phyloP scores from a whole-genome alignment of 352 stramenopile species.

The Pythium sukuiense region DNA sequence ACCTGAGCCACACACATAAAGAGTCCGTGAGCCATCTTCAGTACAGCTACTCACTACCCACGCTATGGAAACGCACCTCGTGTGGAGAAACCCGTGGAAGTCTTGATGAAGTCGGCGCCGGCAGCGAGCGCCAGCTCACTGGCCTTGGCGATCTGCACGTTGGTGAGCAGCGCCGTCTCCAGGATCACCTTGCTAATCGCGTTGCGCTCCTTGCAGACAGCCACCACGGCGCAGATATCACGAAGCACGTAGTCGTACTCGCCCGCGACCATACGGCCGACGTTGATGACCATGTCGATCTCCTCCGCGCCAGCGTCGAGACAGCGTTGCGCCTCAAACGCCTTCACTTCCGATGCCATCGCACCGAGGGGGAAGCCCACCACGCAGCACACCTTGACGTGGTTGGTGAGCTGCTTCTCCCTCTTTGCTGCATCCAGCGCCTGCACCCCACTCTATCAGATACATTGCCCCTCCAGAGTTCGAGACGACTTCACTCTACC shows the following conservation, averaged over 20 bases:
- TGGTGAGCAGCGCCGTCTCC: slow-evolving; percentile 74
- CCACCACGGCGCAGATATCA: slow-evolving; percentile 70
- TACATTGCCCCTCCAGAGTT: background rate
- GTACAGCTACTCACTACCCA: background rate
- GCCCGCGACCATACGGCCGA: slow-evolving; percentile 56
- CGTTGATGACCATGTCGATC: slow-evolving; percentile 89
- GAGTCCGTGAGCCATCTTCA: background rate
- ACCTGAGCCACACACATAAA: slow-evolving; percentile 33
- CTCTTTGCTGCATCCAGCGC: slow-evolving; percentile 45
- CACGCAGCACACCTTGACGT: slow-evolving; percentile 82
- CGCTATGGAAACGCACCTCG: slow-evolving; percentile 34
- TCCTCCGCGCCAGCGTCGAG: slow-evolving; percentile 75
- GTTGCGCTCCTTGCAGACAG: slow-evolving; percentile 58
- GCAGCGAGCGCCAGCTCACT: slow-evolving; percentile 66
- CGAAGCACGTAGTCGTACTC: slow-evolving; percentile 76
- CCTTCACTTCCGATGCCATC: slow-evolving; percentile 57
- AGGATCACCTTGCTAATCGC: slow-evolving; percentile 84
- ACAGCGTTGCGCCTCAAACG: slow-evolving; percentile 66
- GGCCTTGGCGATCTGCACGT: slow-evolving; percentile 68
- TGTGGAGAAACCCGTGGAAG: slow-evolving; percentile 84
- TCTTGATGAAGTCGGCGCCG: slow-evolving; percentile 88
- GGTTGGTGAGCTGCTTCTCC: slow-evolving; percentile 28
- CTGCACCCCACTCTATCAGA: slow-evolving; percentile 16
- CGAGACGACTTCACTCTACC: slow-evolving; percentile 21
- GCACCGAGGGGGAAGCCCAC: slow-evolving; percentile 82